Percentiles rank a stretch among this genome's conserved stretches.
Conservation (phyloP, 2,329 filamentous ascomycete species). For the Emericellopsis atlantica region DNA sequence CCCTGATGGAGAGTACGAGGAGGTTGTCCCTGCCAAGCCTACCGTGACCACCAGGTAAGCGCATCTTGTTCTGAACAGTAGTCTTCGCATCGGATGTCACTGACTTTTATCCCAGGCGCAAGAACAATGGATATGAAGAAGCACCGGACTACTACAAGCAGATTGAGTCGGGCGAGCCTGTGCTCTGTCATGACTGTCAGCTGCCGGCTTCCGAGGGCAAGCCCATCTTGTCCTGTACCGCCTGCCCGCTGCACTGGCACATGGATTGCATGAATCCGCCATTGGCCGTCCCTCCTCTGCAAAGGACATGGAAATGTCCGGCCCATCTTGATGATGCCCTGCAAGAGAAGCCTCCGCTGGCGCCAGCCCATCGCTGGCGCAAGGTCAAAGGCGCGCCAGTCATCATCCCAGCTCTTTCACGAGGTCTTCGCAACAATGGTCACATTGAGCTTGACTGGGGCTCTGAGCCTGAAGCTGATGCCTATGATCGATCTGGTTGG, state of each 20-base stretch:
- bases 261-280: constrained; percentile 85
- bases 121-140: constrained; percentile 45
- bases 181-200: constrained; percentile 69
- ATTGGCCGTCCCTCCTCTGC: constrained; percentile 62
- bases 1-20: constrained; percentile 69
- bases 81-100: not conserved
- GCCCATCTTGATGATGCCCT: constrained; percentile 73
- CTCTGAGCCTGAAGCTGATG: constrained; percentile 43
- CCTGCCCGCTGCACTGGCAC: constrained; percentile 76
- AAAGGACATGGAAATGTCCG: constrained; percentile 79
- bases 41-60: constrained; percentile 41
- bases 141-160: constrained; percentile 54
- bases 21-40: constrained; percentile 45
- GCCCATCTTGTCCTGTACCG: constrained; percentile 76
- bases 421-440: constrained; percentile 60
- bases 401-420: constrained; percentile 39
- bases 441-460: constrained; percentile 55
- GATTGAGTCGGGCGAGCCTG: constrained; percentile 62
- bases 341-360: constrained; percentile 41
- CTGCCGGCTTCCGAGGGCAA: constrained; percentile 45
- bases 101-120: constrained; percentile 16
- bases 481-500: constrained; percentile 36
- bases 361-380: constrained; percentile 48
- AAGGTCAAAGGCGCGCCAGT: constrained; percentile 41
- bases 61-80: constrained; percentile 4